Evolutionary conservation across 768 basidiomycete genomes (phyloP), one percentile per base, ranked within the genome.

Genomic region (Thelephora aurantiotincta): DNA sequence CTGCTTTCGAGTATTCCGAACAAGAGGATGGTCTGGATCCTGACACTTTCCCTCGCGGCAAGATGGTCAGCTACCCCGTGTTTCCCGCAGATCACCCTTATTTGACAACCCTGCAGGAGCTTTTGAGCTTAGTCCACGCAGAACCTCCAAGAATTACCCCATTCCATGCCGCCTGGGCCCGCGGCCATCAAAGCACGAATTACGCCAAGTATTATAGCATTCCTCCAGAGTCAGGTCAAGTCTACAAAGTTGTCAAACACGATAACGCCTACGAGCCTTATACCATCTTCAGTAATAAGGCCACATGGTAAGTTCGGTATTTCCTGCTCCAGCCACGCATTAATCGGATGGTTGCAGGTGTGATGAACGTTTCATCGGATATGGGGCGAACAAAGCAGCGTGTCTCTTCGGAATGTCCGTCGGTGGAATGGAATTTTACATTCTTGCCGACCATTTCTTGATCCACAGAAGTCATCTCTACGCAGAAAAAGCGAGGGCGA

Each of bases 331-430:
- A 18, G 13, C 46, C 13, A 42, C 48, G 18, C 48, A 34, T 37
- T 22, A 19, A 16, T 30, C 5, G 33, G 16, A 19, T 13, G 19
- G 11, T 20, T n/a, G 26, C 50, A 89, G 87, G 87, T 92, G 89
- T 56, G 88, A 92, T 55, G 88, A 91, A 59, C 75, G 88, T 33
- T 93, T 93, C 57, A 72, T 90, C 42, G 90, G 90, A 1, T 92
- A 92, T 60, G 90, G 90, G 3, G 87, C 80, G 1, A 93, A 93
- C 68, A 93, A 93, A 61, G 90, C 90, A 1, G 89, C 91, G 9
- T 92, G 90, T 58, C 70, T 91, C 34, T 91, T 83, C 58, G 90
- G 90, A 60, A 86, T 93, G 77, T 89, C 88, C 64, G 67, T 93
- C 6, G 80, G 86, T 11, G 90, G 90, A 2, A 74, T 90, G 35